A percentile compares a stretch with the other conserved stretches of the same genome.
phyloP scores from a whole-genome alignment of 2,329 filamentous ascomycete genomes.

The Aspergillus jensenii region DNA sequence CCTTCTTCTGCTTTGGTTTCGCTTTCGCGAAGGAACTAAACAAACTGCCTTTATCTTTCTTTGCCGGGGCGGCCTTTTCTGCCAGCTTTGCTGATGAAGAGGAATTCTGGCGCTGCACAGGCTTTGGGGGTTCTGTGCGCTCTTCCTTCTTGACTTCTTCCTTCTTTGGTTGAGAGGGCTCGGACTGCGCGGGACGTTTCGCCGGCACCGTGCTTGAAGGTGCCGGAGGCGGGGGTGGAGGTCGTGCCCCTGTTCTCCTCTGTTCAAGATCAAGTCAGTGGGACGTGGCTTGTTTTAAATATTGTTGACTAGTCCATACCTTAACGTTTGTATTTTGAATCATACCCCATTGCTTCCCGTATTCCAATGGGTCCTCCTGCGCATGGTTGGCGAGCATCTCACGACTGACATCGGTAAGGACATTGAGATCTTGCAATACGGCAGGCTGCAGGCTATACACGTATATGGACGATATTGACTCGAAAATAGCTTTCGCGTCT shows the following conservation, averaged over 20 bases:
- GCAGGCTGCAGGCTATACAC: constrained; percentile 80
- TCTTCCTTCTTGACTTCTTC: constrained; percentile 24
- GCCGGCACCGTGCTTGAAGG: constrained; percentile 32
- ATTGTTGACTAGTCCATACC: constrained; percentile 29
- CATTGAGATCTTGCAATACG: constrained; percentile 68
- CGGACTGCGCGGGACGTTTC: constrained; percentile 39
- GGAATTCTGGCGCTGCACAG: constrained; percentile 22
- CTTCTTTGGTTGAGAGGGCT: constrained; percentile 22
- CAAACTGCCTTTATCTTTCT: constrained; percentile 64
- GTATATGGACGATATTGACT: constrained; percentile 75
- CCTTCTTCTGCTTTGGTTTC: constrained; percentile 58
- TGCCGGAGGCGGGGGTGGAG: constrained; percentile 32
- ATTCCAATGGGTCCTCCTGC: constrained; percentile 60
- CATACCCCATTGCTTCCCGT: constrained; percentile 65
- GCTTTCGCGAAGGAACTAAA: constrained; percentile 78
- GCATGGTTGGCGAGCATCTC: constrained; percentile 59
- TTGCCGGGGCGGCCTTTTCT: constrained; percentile 47
- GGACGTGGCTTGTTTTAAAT: background rate
- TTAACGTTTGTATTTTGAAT: constrained; percentile 72
- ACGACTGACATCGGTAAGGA: constrained; percentile 68
- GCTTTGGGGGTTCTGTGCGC: constrained; percentile 18
- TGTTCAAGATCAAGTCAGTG: constrained; percentile 22
- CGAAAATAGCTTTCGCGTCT: constrained; percentile 69
- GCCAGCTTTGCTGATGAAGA: constrained; percentile 34
- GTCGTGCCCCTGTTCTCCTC: constrained; percentile 50